phyloP scores from a whole-genome alignment of 495 filamentous ascomycete genomes.

The Aspergillus funiculosus region DNA sequence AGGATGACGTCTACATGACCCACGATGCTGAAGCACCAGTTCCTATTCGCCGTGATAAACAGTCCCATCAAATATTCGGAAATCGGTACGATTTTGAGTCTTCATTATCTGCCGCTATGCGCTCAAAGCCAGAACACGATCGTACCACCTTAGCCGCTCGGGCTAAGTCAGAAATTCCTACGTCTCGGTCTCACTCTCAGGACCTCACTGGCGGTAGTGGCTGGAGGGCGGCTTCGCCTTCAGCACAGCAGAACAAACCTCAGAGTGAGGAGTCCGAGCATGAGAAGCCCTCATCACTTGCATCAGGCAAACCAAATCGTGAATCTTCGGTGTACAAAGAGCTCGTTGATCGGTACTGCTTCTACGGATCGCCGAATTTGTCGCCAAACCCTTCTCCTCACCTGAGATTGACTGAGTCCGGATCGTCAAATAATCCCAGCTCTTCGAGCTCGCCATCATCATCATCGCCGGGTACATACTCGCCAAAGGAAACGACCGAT shows the following conservation, averaged over 20 bases:
- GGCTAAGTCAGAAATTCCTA: conserved; percentile 28
- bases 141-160: conserved; percentile 39
- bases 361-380: conserved; percentile 19
- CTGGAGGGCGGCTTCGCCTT: conserved; percentile 12
- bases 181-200: conserved; percentile 5
- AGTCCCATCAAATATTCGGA: conserved; percentile 71
- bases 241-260: conserved; percentile 12
- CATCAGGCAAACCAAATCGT: conserved; percentile 59
- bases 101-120: conserved; percentile 79
- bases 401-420: conserved; percentile 6
- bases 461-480: conserved; percentile 16
- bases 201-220: no score
- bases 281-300: conserved; percentile 44
- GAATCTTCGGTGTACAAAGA: conserved; percentile 87
- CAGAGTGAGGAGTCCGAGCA: conserved; percentile 21
- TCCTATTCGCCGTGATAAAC: conserved; percentile 50
- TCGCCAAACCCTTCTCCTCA: conserved; percentile 5
- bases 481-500: conserved; percentile 17
- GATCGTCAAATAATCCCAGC: conserved; percentile 13
- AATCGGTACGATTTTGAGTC: conserved; percentile 91
- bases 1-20: conserved; percentile 20
- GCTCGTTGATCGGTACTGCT: conserved; percentile 90
- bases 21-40: conserved; percentile 36
- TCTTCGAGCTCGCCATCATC: conserved; percentile 26
- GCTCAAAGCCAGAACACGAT: conserved; percentile 50